Base-by-base conservation (phyloP, 2,329 filamentous ascomycete genomes). In the Diaporthe australafricana region DNA sequence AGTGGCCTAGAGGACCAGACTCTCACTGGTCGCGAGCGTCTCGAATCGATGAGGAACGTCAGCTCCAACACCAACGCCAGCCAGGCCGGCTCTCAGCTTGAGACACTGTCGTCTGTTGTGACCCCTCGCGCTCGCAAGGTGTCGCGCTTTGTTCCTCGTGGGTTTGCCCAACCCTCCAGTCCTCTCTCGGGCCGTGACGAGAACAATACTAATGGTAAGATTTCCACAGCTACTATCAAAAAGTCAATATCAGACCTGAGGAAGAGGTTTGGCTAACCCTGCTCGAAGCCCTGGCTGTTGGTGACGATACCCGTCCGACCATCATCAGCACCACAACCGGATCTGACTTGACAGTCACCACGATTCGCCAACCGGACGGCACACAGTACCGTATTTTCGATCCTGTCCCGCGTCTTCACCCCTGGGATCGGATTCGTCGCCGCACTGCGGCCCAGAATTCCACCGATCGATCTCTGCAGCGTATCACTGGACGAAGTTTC, bases 1-100 rank as follows among this genome's bases (percentile, higher is more conserved):
- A 75, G 71, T 52, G 76, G 75, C 20, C 71, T 73, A 22, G 76
- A 79, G 16, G 75, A 77, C 55, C 65, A 74, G 56, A 76, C 76
- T 14, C 70, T 76, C 45, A 72, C 72, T 11, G 76, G 72, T 32
- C 72, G 62, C 22, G 57, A 35, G 16, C 74, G 76, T n/a, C 32
- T 70, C 22, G 70, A 68, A 11, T 38, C 48, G 53, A 53, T 69
- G 40, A 27, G 47, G 47, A 62, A 40, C 35, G 27, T 20, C 40
- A 73, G 68, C 53, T 67, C 20, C 35, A 56, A 45, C 20, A 72
- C 63, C 17, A 66, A 68, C 32, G 56, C 66, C 32, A 72, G 69
- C 65, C 70, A 73, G 56, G 53, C 60, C 4, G 72, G 69, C 5
- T 65, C 69, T 5, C 25, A 48, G 8, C 30, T 53, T 11, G 56